Base-by-base conservation (phyloP, 1,139 yeast species). In the Debaryomyces sp. region DNA sequence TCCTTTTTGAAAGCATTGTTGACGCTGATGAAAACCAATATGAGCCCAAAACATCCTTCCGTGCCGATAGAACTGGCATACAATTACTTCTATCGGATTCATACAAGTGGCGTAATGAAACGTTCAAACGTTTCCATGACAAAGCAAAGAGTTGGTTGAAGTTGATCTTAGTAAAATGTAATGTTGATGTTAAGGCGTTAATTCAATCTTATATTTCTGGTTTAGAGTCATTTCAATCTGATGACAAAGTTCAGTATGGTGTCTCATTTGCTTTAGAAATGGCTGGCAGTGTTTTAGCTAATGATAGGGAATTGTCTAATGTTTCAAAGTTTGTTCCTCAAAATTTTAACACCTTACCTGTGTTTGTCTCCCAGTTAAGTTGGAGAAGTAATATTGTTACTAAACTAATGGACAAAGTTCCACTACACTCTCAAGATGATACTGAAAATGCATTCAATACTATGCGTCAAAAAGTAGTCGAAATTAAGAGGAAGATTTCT, bases 21-120 rank as follows among this genome's bases (percentile, higher is more conserved):
- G 97, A 92, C 66, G 91, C 94, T n/a, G 96, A 89, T 56, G 81
- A 85, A 27, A 87, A 87, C 61, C 90, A 85, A 66, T 94, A 90
- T 63, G 89, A 87, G 52, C 98, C 99, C 4, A 80, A 85, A 13
- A 82, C 88, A 38, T 78, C 78, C 29, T 92, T 87, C 61, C 65
- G 71, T 32, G 80, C 96, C n/a, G 72, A 78, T 40, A 68, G 65
- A 43, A 80, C 82, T 15, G 82, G 84, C 5, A 81, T 85, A 32
- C 73, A 75, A 42, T 71, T 94, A 33, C 77, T 83, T 34, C 71
- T 94, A 21, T 86, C 96, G 0, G 97, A 91, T 62, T 87, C 94
- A 6, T 82, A 87, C 55, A 74, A 75, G 18, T 89, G 96, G 87
- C 81, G 99, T 57, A 78, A 77, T 43, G 75, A 79, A 1, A 87